Evolutionary conservation across 805 yeast species (phyloP).

Genomic region (Lipomyces chichibuensis): DNA sequence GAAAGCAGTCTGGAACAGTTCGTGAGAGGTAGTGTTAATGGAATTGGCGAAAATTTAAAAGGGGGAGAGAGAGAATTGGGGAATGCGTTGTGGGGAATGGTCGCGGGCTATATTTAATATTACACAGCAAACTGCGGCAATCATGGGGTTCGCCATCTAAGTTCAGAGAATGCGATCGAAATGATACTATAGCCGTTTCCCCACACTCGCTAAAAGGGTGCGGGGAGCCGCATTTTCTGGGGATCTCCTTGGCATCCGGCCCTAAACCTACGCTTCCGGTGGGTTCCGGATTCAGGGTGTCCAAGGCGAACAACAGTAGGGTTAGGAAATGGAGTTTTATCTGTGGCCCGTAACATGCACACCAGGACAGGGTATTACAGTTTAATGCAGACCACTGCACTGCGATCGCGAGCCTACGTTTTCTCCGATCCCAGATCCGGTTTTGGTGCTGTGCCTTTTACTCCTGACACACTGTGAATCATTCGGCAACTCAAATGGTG

Average conservation of each 20-base stretch:
- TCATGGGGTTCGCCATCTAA: neutral
- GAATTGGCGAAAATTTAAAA: no score
- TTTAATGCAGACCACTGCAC: no score
- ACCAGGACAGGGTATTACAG: neutral
- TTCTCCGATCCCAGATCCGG: neutral
- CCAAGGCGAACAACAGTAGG: neutral
- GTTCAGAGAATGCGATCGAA: no score
- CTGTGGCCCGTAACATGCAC: neutral
- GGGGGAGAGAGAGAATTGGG: neutral
- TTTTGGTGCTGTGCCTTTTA: no score
- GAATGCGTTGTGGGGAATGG: neutral
- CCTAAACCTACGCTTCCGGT: neutral
- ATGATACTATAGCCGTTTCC: no score
- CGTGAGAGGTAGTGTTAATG: neutral
- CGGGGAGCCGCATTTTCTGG: neutral
- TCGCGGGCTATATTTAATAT: neutral
- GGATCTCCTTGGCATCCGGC: neutral
- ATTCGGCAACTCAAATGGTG: no score
- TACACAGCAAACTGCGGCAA: neutral
- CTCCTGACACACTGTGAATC: no score
- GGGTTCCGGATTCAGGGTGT: neutral
- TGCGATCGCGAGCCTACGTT: neutral
- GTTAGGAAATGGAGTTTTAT: neutral
- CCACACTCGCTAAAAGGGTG: neutral
- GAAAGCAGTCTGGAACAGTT: neutral